phyloP scores from a whole-genome alignment of 495 filamentous ascomycete species.

The Penicillium egyptiacum region DNA sequence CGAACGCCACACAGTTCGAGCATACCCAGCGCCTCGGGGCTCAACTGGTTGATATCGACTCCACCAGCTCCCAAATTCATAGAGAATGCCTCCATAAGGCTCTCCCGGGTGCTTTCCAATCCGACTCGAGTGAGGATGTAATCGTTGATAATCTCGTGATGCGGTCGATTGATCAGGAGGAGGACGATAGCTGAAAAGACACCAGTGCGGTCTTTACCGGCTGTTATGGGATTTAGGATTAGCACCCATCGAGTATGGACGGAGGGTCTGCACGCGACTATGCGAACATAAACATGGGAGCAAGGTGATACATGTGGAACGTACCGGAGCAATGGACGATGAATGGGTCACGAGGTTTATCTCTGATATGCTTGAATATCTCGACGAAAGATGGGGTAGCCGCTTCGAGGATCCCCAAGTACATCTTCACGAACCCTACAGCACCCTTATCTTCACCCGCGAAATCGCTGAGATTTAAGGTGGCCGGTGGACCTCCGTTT shows the following conservation, averaged over 20 bases:
- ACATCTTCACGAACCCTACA: slow-evolving; percentile 55
- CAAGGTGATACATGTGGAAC: slow-evolving; percentile 11
- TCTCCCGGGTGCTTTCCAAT: slow-evolving; percentile 30
- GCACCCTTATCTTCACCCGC: slow-evolving; percentile 53
- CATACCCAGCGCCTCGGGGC: slow-evolving; percentile 28
- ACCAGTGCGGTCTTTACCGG: slow-evolving; percentile 66
- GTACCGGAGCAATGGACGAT: slow-evolving; percentile 63
- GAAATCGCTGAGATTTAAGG: slow-evolving; percentile 54
- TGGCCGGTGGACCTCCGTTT: slow-evolving; percentile 28
- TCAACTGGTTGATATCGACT: slow-evolving; percentile 24
- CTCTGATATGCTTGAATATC: slow-evolving; percentile 44
- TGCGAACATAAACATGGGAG: neutral
- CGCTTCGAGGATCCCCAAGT: slow-evolving; percentile 48
- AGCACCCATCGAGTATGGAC: neutral
- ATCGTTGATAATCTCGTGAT: slow-evolving; percentile 50
- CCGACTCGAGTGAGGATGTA: slow-evolving; percentile 41
- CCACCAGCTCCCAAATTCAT: slow-evolving; percentile 3
- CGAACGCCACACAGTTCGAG: slow-evolving; percentile 31
- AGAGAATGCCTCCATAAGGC: slow-evolving; percentile 24
- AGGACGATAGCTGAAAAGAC: slow-evolving; percentile 58
- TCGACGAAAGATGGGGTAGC: slow-evolving; percentile 28
- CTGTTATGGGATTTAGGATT: slow-evolving; percentile 27
- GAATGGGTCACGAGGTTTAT: slow-evolving; percentile 40
- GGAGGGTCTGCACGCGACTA: neutral
- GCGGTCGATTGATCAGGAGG: slow-evolving; percentile 49